Evolutionary conservation across 768 basidiomycete genomes (phyloP).

Genomic region (Naganishia friedmannii): DNA sequence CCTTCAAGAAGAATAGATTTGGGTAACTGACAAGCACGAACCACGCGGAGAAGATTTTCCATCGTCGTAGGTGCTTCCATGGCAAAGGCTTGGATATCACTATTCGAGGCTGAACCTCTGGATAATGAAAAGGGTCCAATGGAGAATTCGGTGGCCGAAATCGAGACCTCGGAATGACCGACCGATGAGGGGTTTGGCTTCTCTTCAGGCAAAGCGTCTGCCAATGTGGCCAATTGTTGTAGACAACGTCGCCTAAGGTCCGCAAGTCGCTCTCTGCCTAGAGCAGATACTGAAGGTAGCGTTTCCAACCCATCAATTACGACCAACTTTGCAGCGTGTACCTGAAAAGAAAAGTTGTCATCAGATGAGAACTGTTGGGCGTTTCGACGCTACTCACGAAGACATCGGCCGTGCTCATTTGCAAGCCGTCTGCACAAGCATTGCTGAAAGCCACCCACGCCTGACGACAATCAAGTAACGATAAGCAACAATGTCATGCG

Average conservation of each 20-base stretch:
- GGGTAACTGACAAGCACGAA: slow-evolving; percentile 79
- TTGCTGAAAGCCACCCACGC: slow-evolving; percentile 92
- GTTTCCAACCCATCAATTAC: slow-evolving; percentile 84
- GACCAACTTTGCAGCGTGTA: slow-evolving; percentile 89
- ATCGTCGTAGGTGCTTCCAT: slow-evolving; percentile 83
- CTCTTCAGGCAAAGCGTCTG: background rate
- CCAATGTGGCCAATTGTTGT: slow-evolving; percentile 61
- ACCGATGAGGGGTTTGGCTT: background rate
- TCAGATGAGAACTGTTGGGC: slow-evolving; percentile 28
- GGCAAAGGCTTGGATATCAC: slow-evolving; percentile 61
- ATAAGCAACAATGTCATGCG: slow-evolving; percentile 12
- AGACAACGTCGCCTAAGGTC: slow-evolving; percentile 64
- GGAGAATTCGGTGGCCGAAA: slow-evolving; percentile 51
- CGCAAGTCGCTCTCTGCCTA: slow-evolving; percentile 62
- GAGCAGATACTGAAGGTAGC: slow-evolving; percentile 67
- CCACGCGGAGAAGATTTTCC: slow-evolving; percentile 79
- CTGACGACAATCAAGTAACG: slow-evolving; percentile 53
- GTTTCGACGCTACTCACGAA: slow-evolving; percentile 60
- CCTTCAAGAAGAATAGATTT: slow-evolving; percentile 96
- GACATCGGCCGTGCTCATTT: slow-evolving; percentile 57
- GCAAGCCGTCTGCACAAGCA: slow-evolving; percentile 53
- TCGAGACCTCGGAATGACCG: background rate
- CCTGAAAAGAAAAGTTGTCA: slow-evolving; percentile 56
- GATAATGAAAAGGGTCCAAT: slow-evolving; percentile 73
- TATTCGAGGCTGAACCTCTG: slow-evolving; percentile 57